These are phyloP conservation scores for Wickerhamiella allomyrinae DNA, from an alignment of 805 yeast genomes.

Conservation along the genomic window DNA sequence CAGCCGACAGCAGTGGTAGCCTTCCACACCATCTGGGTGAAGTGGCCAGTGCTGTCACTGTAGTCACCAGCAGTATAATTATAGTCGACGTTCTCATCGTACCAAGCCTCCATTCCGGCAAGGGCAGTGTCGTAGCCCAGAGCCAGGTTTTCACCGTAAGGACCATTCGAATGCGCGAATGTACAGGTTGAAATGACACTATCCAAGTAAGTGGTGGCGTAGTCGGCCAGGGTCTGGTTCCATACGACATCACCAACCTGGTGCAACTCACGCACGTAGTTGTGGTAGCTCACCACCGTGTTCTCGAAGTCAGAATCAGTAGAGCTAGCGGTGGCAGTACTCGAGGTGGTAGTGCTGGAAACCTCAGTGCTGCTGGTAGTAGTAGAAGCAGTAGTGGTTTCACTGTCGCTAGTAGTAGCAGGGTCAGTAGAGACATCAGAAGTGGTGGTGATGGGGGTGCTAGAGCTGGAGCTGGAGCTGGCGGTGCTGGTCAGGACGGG, in stretches of 20 bases:
- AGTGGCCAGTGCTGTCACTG: slow-evolving; percentile 44
- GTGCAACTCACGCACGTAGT: slow-evolving; percentile 37
- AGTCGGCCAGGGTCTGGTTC: slow-evolving; percentile 33
- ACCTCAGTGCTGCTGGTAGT: slow-evolving; percentile 2
- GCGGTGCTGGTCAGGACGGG: not conserved
- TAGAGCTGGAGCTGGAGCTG: not conserved
- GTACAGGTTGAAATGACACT: slow-evolving; percentile 32
- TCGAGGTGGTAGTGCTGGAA: slow-evolving; percentile 11
- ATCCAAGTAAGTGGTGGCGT: slow-evolving; percentile 34
- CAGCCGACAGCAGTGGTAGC: slow-evolving; percentile 49
- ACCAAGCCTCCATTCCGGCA: slow-evolving; percentile 53
- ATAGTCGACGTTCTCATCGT: slow-evolving; percentile 40
- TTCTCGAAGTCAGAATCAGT: slow-evolving; percentile 5
- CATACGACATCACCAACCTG: slow-evolving; percentile 36
- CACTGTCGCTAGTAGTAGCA: not conserved
- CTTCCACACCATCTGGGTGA: slow-evolving; percentile 61
- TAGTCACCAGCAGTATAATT: slow-evolving; percentile 33
- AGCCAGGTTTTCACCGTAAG: slow-evolving; percentile 63
- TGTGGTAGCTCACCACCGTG: slow-evolving; percentile 42
- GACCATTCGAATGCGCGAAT: slow-evolving; percentile 45
- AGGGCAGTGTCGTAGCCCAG: slow-evolving; percentile 39
- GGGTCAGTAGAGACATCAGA: not conserved
- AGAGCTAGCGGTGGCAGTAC: slow-evolving; percentile 18
- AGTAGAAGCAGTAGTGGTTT: not conserved
- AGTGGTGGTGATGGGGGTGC: not conserved